Conservation (phyloP, 495 filamentous ascomycete species). For the Apiosordaria backusii region DNA sequence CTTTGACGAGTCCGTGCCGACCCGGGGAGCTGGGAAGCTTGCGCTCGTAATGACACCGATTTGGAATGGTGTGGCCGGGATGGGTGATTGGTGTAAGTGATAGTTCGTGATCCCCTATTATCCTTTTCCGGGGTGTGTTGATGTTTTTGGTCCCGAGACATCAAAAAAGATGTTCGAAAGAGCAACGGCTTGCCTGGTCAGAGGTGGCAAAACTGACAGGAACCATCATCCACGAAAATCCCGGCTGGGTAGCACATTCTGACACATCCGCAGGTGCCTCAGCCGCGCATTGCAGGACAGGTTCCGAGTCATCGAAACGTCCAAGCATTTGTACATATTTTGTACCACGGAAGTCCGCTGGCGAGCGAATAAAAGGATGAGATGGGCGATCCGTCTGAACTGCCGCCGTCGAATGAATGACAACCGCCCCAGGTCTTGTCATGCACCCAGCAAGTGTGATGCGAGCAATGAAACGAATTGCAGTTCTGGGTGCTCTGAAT, state of each 20-base stretch:
- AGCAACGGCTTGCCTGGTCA: background rate
- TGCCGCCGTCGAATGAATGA: slow-evolving; percentile 11
- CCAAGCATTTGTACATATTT: too few relatives aligned
- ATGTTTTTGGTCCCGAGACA: background rate
- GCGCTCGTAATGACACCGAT: background rate
- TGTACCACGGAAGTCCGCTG: background rate
- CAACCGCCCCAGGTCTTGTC: slow-evolving; percentile 3
- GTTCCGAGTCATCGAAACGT: slow-evolving; percentile 6
- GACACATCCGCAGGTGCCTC: slow-evolving; percentile 1
- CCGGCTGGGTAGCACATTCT: slow-evolving; percentile 4
- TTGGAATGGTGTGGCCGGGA: slow-evolving; percentile 8
- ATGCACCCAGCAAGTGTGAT: background rate
- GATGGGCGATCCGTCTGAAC: too few relatives aligned
- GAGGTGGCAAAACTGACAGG: background rate
- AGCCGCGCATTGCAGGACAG: slow-evolving; percentile 1
- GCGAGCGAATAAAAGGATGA: background rate
- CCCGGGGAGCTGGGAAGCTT: slow-evolving; percentile 6
- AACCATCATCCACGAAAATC: background rate
- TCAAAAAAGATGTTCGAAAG: background rate
- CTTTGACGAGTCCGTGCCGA: background rate
- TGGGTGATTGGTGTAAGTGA: background rate
- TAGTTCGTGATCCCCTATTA: background rate
- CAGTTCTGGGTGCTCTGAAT: background rate
- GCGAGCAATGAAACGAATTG: too few relatives aligned
- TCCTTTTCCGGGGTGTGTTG: background rate